These are phyloP conservation scores for Geoglossum glabrum DNA, from an alignment of 495 filamentous ascomycete genomes.

Conservation along the genomic window DNA sequence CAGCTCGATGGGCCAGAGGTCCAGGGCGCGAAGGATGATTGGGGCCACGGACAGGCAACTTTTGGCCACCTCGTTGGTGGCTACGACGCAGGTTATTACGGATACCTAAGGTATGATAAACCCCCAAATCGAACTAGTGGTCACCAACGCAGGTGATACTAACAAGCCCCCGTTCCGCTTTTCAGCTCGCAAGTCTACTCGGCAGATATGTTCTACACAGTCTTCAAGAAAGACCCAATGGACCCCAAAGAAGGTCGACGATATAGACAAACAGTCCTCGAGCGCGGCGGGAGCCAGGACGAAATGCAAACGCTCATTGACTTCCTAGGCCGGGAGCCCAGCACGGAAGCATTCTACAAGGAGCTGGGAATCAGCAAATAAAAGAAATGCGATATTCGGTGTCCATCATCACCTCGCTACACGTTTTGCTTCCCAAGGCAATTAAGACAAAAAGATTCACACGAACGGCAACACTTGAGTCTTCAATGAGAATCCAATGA, in stretches of 20 bases:
- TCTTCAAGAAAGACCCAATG: slow-evolving; percentile 59
- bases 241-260: slow-evolving; percentile 40
- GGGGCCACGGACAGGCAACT: slow-evolving; percentile 48
- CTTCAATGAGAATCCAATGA: too few relatives aligned
- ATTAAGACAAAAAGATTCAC: too few relatives aligned
- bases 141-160: neutral
- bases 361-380: slow-evolving; percentile 35
- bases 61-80: slow-evolving; percentile 56
- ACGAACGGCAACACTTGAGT: too few relatives aligned
- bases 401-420: too few relatives aligned
- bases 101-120: slow-evolving; percentile 36
- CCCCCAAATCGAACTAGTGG: neutral
- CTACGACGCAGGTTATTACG: slow-evolving; percentile 58
- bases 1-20: slow-evolving; percentile 44
- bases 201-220: slow-evolving; percentile 59
- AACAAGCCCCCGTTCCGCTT: neutral
- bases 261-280: slow-evolving; percentile 54
- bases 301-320: slow-evolving; percentile 55
- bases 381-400: too few relatives aligned
- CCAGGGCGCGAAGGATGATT: slow-evolving; percentile 31
- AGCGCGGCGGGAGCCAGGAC: slow-evolving; percentile 50
- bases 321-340: slow-evolving; percentile 54
- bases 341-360: slow-evolving; percentile 52
- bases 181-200: slow-evolving; percentile 38
- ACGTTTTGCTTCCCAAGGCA: too few relatives aligned